Evolutionary conservation across 345 rosid species (phyloP).

Genomic region (Angophora floribunda): DNA sequence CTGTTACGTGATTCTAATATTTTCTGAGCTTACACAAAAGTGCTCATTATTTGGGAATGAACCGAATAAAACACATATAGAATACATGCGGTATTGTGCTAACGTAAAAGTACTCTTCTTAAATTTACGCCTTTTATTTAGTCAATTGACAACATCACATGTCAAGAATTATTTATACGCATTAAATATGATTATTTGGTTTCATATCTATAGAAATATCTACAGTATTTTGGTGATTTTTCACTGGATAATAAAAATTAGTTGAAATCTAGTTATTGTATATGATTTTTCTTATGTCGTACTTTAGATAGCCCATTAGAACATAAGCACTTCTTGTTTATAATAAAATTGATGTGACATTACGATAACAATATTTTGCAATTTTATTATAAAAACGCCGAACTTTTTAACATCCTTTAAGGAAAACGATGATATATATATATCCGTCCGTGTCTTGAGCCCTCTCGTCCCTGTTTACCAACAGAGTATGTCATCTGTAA

Average conservation of each 20-base stretch:
- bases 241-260: neutral
- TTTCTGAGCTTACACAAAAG: neutral
- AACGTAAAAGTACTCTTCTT: no score
- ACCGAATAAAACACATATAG: neutral
- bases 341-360: no score
- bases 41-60: neutral
- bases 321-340: no score
- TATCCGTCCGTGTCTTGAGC: neutral
- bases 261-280: no score
- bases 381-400: no score
- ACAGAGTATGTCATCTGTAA: neutral
- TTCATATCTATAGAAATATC: neutral
- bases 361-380: neutral
- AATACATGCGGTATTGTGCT: neutral
- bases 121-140: neutral
- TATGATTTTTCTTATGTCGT: no score
- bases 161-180: neutral
- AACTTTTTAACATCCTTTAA: neutral
- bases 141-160: neutral
- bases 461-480: neutral
- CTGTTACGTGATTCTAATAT: neutral
- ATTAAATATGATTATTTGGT: neutral
- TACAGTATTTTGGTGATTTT: no score
- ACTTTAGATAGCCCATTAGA: no score
- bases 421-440: neutral